Evolutionary conservation across 2,329 filamentous ascomycete genomes (phyloP).

Genomic region (Rutstroemia sydowiana): DNA sequence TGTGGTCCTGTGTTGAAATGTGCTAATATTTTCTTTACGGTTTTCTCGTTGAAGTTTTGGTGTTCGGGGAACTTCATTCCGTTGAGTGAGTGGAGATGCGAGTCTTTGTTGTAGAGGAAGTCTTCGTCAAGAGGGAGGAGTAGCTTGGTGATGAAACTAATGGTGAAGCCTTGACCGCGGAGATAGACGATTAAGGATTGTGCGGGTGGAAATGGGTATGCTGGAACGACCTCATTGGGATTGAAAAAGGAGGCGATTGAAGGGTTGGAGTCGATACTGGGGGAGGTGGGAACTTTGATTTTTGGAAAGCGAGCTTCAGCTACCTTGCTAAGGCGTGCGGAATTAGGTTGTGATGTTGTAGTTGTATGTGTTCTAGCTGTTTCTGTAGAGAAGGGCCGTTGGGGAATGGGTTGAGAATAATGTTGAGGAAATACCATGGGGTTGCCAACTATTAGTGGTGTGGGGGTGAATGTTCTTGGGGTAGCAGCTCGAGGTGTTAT

Average conservation of each 20-base stretch:
- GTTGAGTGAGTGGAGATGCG: background rate
- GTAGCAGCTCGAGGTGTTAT: too few relatives aligned
- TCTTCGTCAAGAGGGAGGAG: background rate
- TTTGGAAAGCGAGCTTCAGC: background rate
- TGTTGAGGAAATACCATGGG: too few relatives aligned
- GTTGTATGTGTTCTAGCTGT: too few relatives aligned
- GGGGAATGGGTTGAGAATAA: too few relatives aligned
- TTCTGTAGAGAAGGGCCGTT: too few relatives aligned
- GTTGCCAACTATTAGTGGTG: too few relatives aligned
- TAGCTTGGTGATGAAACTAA: background rate
- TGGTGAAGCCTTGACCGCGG: background rate
- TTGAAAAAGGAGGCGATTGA: background rate
- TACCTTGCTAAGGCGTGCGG: background rate
- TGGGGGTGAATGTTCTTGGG: too few relatives aligned
- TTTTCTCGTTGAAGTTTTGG: background rate
- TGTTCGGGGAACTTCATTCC: background rate
- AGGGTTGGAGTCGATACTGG: background rate
- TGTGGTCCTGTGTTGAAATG: background rate
- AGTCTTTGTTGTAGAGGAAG: slow-evolving; percentile 1
- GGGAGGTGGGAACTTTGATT: background rate
- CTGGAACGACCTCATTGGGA: background rate
- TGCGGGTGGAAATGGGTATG: background rate
- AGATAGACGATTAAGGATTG: slow-evolving; percentile 1
- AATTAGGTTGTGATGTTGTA: background rate
- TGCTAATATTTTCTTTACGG: background rate